These are phyloP conservation scores for Apiotrichum sp. DNA, from an alignment of 1,284 basidiomycete genomes.

Conservation along the genomic window DNA sequence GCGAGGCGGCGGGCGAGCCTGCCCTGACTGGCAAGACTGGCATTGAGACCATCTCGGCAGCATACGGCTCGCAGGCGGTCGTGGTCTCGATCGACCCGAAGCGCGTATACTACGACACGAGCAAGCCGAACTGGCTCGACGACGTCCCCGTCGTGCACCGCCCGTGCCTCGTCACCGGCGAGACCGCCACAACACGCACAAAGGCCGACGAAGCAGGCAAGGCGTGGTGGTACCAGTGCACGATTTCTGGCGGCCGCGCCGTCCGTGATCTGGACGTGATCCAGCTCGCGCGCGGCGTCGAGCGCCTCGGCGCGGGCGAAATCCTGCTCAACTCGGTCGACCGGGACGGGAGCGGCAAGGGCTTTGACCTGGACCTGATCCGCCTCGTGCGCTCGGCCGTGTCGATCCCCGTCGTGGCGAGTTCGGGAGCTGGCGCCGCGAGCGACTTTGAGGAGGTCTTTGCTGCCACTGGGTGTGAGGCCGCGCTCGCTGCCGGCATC, in stretches of 20 bases:
- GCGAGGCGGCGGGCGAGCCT: slow-evolving; percentile 48
- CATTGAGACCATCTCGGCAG: slow-evolving; percentile 85
- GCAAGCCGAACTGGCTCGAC: slow-evolving; percentile 56
- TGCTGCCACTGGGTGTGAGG: slow-evolving; percentile 70
- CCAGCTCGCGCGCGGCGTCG: slow-evolving; percentile 82
- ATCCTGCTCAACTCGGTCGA: slow-evolving; percentile 95
- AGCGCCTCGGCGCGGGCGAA: slow-evolving; percentile 88
- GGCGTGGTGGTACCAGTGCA: slow-evolving; percentile 99
- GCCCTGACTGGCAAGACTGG: slow-evolving; percentile 59
- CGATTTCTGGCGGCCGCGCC: slow-evolving; percentile 88
- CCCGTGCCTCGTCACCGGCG: slow-evolving; percentile 37
- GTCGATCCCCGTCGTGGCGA: slow-evolving; percentile 87
- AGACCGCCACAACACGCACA: slow-evolving; percentile 51
- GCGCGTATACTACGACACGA: slow-evolving; percentile 71
- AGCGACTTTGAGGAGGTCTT: slow-evolving; percentile 87
- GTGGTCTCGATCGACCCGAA: slow-evolving; percentile 96
- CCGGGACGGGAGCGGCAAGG: slow-evolving; percentile 85
- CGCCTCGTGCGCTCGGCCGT: slow-evolving; percentile 69
- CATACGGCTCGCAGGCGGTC: slow-evolving; percentile 94
- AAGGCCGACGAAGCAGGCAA: slow-evolving; percentile 60
- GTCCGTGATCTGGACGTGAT: slow-evolving; percentile 83
- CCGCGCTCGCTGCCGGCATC: slow-evolving; percentile 93
- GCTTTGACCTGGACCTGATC: slow-evolving; percentile 85
- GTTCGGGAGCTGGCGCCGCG: slow-evolving; percentile 78
- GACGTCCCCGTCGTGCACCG: slow-evolving; percentile 55